These are phyloP conservation scores for Kentomonas sorsogonicus DNA, from an alignment of 208 protist genomes.

Conservation along the genomic window DNA sequence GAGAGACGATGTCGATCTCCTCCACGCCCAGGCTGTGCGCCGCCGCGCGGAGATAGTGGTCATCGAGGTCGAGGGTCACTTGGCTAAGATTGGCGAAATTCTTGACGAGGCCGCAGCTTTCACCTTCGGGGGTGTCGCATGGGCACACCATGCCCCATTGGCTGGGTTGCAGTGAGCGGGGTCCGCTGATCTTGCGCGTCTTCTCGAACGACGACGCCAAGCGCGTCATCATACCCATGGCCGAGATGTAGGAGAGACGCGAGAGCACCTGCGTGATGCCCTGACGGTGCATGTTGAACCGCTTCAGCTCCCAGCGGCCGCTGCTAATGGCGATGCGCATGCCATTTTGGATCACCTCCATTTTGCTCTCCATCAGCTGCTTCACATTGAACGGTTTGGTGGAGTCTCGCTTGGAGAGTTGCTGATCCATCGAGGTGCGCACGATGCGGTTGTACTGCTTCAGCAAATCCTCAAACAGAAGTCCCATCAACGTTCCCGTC, in stretches of 20 bases:
- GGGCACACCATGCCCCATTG: constrained; percentile 99
- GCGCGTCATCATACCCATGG: constrained; percentile 99
- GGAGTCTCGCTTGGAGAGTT: constrained; percentile 87
- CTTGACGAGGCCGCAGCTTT: constrained; percentile 99
- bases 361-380: constrained; percentile 90
- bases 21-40: constrained; percentile 78
- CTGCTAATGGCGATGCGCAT: constrained; percentile 96
- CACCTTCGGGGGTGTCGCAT: constrained; percentile 98
- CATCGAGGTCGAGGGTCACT: constrained; percentile 97
- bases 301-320: constrained; percentile 95
- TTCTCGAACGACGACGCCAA: constrained; percentile 99
- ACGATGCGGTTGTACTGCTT: constrained; percentile 98
- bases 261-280: constrained; percentile 96
- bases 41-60: constrained; percentile 65
- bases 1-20: constrained; percentile 70
- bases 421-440: constrained; percentile 87
- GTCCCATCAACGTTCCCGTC: constrained; percentile 96
- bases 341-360: constrained; percentile 96
- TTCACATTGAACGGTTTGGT: constrained; percentile 90
- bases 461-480: constrained; percentile 99
- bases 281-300: constrained; percentile 97
- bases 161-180: constrained; percentile 95
- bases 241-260: constrained; percentile 98
- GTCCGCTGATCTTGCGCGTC: constrained; percentile 96
- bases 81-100: constrained; percentile 98